Evolutionary conservation across 2,329 filamentous ascomycete genomes (phyloP).

Genomic region (Colletotrichum brevisporum): DNA sequence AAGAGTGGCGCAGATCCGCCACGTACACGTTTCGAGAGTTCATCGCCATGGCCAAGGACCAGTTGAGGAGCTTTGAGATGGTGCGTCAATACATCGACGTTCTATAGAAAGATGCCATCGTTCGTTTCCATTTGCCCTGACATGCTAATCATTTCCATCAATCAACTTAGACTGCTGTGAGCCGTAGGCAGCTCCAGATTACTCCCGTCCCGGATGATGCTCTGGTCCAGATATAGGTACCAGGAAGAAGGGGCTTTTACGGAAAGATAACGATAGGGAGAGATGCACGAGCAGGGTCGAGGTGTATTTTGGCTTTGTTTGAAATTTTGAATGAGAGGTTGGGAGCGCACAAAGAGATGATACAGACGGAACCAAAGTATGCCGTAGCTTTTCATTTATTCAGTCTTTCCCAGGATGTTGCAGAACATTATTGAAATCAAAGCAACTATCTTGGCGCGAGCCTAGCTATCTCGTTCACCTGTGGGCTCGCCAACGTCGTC

Average conservation of each 20-base stretch:
- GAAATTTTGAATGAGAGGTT: neutral
- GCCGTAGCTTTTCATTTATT: neutral
- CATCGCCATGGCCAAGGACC: constrained; percentile 23
- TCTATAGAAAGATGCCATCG: neutral
- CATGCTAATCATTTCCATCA: constrained; percentile 1
- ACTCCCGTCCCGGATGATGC: constrained; percentile 1
- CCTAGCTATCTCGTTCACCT: neutral
- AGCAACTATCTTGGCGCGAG: neutral
- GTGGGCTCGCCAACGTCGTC: no score
- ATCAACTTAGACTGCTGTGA: neutral
- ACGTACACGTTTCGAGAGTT: constrained; percentile 20
- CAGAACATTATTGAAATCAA: neutral
- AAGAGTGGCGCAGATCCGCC: constrained; percentile 13
- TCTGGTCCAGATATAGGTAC: constrained; percentile 18
- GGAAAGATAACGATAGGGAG: constrained; percentile 16
- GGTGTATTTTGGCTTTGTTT: neutral
- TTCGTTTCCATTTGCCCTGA: neutral
- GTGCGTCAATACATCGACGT: constrained; percentile 1
- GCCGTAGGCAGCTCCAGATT: neutral
- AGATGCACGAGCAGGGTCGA: constrained; percentile 21
- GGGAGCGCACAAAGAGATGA: neutral
- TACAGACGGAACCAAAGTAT: constrained; percentile 4
- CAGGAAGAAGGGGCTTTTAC: constrained; percentile 15
- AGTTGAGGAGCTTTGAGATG: constrained; percentile 15
- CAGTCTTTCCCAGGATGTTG: neutral